phyloP scores from a whole-genome alignment of 495 filamentous ascomycete species.

The Hypoxylon perforatum region DNA sequence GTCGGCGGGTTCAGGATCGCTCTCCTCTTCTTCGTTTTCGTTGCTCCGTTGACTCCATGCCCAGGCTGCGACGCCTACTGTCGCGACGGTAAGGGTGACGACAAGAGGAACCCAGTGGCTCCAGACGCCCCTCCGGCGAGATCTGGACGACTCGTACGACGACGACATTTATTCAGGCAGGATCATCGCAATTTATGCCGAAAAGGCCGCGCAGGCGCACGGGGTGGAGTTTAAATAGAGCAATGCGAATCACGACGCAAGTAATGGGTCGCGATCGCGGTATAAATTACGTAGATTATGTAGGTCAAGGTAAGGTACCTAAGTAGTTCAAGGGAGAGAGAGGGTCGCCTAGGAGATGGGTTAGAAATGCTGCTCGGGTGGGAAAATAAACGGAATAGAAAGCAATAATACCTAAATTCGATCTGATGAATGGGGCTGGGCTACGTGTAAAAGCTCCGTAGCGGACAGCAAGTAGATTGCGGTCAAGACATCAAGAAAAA shows the following conservation, averaged over 20 bases:
- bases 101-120: slow-evolving; percentile 88
- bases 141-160: slow-evolving; percentile 74
- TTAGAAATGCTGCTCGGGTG: slow-evolving; percentile 9
- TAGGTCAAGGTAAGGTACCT: slow-evolving; percentile 6
- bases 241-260: slow-evolving; percentile 32
- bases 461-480: slow-evolving; percentile 3
- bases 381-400: slow-evolving; percentile 15
- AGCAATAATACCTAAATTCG: slow-evolving; percentile 21
- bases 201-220: slow-evolving; percentile 28
- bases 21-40: slow-evolving; percentile 71
- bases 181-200: slow-evolving; percentile 45
- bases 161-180: slow-evolving; percentile 73
- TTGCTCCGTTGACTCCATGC: slow-evolving; percentile 88
- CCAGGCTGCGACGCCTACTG: slow-evolving; percentile 87
- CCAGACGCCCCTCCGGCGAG: slow-evolving; percentile 73
- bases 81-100: slow-evolving; percentile 85
- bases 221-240: slow-evolving; percentile 24
- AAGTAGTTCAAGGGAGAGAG: no score
- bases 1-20: slow-evolving; percentile 50
- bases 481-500: slow-evolving; percentile 15
- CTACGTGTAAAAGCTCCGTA: slow-evolving; percentile 37
- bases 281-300: slow-evolving; percentile 19
- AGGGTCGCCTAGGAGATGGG: background rate
- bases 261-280: slow-evolving; percentile 20
- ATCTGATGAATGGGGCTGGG: slow-evolving; percentile 19